Base-by-base conservation (phyloP, 495 filamentous ascomycete genomes). In the Penicillium bialowiezense region DNA sequence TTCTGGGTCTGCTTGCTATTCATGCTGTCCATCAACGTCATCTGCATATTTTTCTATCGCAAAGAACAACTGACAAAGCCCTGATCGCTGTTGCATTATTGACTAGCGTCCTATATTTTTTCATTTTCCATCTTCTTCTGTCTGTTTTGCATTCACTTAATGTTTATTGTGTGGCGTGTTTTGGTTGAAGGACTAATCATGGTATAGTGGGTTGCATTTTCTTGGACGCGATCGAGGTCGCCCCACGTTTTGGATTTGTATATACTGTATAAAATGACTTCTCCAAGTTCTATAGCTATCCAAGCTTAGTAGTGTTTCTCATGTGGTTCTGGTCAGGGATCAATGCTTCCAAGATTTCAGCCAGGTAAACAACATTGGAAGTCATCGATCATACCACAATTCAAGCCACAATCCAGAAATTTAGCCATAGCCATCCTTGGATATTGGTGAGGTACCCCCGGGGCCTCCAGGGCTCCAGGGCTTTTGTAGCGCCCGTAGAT, bases 1-100 rank as follows among this genome's bases (percentile, higher is more conserved):
- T 86, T 86, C 54, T 86, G 82, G 82, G 53, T 81, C 31, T 77
- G 71, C 21, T 46, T 85, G 26, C 17, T 72, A 0, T 65, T 74
- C 39, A 81, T 85, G 62, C 41, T 79, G 34, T 60, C 75, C n/a
- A 75, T 86, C 49, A 80, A 77, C 44, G 52, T 78, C 9, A 79
- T 83, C 0, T 86, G 82, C 63, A 76, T 82, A 46, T 70, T 70
- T 63, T 44, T 44, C 29, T 44, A 44, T 44, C 84, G 41, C 19
- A 44, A 44, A 18, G 41, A 44, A 44, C 41, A 44, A 34, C 41
- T 84, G 60, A 82, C 85, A 40, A 87, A 87, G 68, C 83, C 83
- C 21, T 82, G 52, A 68, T 36, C 17, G 19, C 34, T 36, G 9
- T 32, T 53, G 18, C 39, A 17, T 26, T 38, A 28, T 46, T 44